Evolutionary conservation across 352 stramenopile genomes (phyloP).

Genomic region (Phytophthora palmivora): DNA sequence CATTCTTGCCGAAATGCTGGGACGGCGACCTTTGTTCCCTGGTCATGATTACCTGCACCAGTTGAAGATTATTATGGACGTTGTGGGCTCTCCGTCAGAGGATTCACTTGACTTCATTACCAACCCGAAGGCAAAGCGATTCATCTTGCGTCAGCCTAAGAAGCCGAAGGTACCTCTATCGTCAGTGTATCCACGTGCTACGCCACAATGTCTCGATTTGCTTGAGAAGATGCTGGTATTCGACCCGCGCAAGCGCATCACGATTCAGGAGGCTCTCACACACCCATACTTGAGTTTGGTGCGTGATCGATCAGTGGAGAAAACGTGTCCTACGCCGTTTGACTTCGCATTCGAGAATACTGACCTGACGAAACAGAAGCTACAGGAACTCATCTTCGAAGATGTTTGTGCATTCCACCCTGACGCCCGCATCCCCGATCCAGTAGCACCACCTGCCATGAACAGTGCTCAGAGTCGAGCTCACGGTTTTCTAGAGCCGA

Average conservation of each 20-base stretch:
- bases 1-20: conserved; percentile 89
- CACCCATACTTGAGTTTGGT: conserved; percentile 85
- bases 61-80: conserved; percentile 92
- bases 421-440: conserved; percentile 67
- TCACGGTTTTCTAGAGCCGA: too few relatives aligned
- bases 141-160: conserved; percentile 88
- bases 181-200: conserved; percentile 88
- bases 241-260: conserved; percentile 89
- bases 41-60: conserved; percentile 90
- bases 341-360: conserved; percentile 90
- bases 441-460: conserved; percentile 14
- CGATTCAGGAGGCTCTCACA: conserved; percentile 76
- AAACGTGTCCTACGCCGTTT: conserved; percentile 80
- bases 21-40: conserved; percentile 83
- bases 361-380: conserved; percentile 90
- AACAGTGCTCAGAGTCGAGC: conserved; percentile 26
- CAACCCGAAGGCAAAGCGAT: conserved; percentile 90
- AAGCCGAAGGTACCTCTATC: conserved; percentile 85
- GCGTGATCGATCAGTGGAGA: conserved; percentile 75
- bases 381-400: conserved; percentile 93
- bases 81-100: conserved; percentile 82
- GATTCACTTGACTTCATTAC: conserved; percentile 89
- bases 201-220: conserved; percentile 85
- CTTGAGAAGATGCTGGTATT: conserved; percentile 95
- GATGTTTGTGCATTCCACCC: conserved; percentile 91